A percentile compares a stretch with the other conserved stretches of the same genome.
Evolutionary conservation across 257 asterid species (phyloP).

Genomic region (Fraxinus excelsior): DNA sequence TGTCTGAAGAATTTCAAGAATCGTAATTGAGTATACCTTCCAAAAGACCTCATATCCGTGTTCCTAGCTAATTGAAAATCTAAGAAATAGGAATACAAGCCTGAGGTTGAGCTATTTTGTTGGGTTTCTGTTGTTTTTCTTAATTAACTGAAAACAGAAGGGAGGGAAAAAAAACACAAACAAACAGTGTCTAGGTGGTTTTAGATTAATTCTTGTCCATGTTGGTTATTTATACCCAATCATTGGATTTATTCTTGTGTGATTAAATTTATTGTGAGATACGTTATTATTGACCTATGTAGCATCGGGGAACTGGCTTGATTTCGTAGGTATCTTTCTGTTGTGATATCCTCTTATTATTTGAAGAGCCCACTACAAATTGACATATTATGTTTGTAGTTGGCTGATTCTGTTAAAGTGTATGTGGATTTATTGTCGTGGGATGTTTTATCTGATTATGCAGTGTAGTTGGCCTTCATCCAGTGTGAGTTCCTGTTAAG

Average conservation of each 20-base stretch:
- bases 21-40: conserved; percentile 18
- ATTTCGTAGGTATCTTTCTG: conserved; percentile 2
- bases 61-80: conserved; percentile 23
- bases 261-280: conserved; percentile 49
- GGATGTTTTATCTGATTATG: too few relatives aligned
- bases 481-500: too few relatives aligned
- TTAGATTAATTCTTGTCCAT: conserved; percentile 30
- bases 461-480: too few relatives aligned
- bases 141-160: conserved; percentile 35
- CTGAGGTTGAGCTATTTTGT: conserved; percentile 34
- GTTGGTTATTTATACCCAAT: conserved; percentile 35
- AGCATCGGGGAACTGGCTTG: not conserved
- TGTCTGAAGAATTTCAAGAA: conserved; percentile 19
- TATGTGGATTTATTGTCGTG: too few relatives aligned
- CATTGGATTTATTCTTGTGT: conserved; percentile 80
- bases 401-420: too few relatives aligned
- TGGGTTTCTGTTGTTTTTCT: conserved; percentile 29
- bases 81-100: conserved; percentile 24
- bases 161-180: not conserved
- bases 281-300: conserved; percentile 28
- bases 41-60: conserved; percentile 18
- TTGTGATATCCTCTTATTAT: not conserved
- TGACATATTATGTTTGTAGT: not conserved
- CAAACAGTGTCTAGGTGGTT: conserved; percentile 28
- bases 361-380: not conserved